Evolutionary conservation across 2,329 filamentous ascomycete species (phyloP).

Genomic region (Aschersonia sp.): DNA sequence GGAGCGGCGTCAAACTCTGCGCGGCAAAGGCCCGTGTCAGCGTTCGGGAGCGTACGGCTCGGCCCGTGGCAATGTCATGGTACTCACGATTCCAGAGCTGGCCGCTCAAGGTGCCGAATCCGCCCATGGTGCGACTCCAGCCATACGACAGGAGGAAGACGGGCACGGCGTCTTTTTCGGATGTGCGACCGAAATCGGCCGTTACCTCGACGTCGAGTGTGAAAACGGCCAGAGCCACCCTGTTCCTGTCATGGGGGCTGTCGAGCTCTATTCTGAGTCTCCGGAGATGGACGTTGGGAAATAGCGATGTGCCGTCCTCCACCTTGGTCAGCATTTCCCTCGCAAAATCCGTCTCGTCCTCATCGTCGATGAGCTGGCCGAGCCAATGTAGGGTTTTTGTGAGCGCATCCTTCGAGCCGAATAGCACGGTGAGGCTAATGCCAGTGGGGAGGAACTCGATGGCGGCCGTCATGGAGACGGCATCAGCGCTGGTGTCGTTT

Average conservation of each 20-base stretch:
- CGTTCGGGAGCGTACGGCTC: neutral
- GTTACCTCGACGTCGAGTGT: slow-evolving; percentile 3
- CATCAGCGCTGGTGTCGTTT: neutral
- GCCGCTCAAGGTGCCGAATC: slow-evolving; percentile 1
- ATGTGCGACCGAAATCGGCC: slow-evolving; percentile 1
- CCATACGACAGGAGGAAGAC: slow-evolving; percentile 4
- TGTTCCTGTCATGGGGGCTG: neutral
- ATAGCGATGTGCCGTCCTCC: neutral
- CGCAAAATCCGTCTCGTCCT: neutral
- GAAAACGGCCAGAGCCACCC: neutral
- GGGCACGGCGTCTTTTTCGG: neutral
- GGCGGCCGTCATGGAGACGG: slow-evolving; percentile 1
- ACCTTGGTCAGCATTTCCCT: neutral
- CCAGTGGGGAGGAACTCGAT: neutral
- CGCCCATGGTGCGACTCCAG: slow-evolving; percentile 1
- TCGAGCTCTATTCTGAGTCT: slow-evolving; percentile 1
- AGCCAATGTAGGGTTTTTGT: slow-evolving; percentile 2
- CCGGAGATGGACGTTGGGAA: neutral
- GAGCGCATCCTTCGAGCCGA: neutral
- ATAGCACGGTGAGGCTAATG: slow-evolving; percentile 1
- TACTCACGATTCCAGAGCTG: slow-evolving; percentile 3
- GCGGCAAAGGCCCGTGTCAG: neutral
- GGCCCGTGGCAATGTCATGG: neutral
- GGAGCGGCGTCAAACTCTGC: neutral
- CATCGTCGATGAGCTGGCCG: neutral